Evolutionary conservation across 2,329 filamentous ascomycete species (phyloP), one percentile per base, ranked within the genome.

Genomic region (Pseudogymnoascus sp.): DNA sequence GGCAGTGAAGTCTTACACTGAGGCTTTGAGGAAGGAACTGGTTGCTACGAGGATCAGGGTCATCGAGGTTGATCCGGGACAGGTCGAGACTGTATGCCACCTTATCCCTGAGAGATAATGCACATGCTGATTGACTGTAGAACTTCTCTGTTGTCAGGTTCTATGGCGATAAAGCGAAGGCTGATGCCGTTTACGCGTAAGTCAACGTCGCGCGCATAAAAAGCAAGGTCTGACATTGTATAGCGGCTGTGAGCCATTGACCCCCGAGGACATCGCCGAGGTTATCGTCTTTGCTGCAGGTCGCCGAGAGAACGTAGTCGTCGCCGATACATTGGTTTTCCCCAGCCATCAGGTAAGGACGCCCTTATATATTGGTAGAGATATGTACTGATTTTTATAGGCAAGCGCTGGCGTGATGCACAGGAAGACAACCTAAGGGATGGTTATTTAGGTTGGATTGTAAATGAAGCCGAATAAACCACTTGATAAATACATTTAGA

Each of bases 131-230:
- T 62, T n/a, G 15, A 57, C 30, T 14, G 22, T 63, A 86, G 83
- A 90, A 97, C 72, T 96, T 97, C 75, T 93, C 89, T 2, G 79
- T 96, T 15, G 89, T 96, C 41, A 82, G 92, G 64, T 96, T 94
- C 74, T 86, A 90, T 65, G 92, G 92, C 4, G 92, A 97, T 73
- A 92, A 92, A 79, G 72, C 80, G 63, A 96, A 96, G 79, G 92
- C 92, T 4, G 89, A 94, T 77, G 89, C 90, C 58, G 91, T 96
- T 60, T 96, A 96, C 74, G 85, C 86, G 86, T 88, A 76, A 75
- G 84, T 77, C 6, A n/a, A 20, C 9, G 37, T 57, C 63, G 14
- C 20, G 14, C 22, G 4, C 22, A 22, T 22, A n/a, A 33, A 36
- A 36, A 62, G 57, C 38, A n/a, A 18, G 28, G 41, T 65, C 58